Conservation (phyloP, 164 flowering plant genomes). For the Magnolia kwangsiensis region DNA sequence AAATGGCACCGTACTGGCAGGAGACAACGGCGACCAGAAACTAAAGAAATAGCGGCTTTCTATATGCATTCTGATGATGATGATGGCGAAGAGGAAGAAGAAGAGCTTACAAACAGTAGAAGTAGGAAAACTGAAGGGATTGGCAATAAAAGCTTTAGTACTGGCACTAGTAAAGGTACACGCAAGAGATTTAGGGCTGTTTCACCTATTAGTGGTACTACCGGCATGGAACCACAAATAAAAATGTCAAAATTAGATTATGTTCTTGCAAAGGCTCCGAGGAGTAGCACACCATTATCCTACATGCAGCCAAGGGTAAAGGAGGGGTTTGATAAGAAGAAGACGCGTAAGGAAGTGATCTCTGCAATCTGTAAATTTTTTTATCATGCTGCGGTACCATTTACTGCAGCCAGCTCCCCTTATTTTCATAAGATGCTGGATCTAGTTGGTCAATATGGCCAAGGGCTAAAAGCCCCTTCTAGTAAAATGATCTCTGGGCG, state of each 20-base stretch:
- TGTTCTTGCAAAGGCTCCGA: constrained; percentile 28
- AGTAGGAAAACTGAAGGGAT: constrained; percentile 25
- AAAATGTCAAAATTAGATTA: constrained; percentile 46
- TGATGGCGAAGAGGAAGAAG: constrained; percentile 49
- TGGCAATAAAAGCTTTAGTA: constrained; percentile 36
- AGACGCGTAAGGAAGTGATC: constrained; percentile 44
- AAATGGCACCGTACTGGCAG: constrained; percentile 72
- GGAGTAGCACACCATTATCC: constrained; percentile 22
- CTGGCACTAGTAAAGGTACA: constrained; percentile 19
- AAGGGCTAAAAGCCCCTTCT: constrained; percentile 47
- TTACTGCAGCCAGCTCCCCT: constrained; percentile 50
- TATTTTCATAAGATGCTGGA: constrained; percentile 79
- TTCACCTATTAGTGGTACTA: constrained; percentile 28
- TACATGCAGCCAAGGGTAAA: constrained; percentile 31
- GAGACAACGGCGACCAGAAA: constrained; percentile 44
- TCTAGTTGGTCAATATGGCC: constrained; percentile 66
- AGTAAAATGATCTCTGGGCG: constrained; percentile 49
- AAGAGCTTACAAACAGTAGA: constrained; percentile 23
- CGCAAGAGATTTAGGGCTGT: constrained; percentile 31
- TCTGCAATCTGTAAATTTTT: constrained; percentile 69
- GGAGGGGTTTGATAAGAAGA: constrained; percentile 30
- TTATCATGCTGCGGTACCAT: constrained; percentile 67
- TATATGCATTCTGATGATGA: constrained; percentile 48
- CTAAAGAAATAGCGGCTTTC: constrained; percentile 41
- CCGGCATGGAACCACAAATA: constrained; percentile 26